Evolutionary conservation across 2,329 filamentous ascomycete genomes (phyloP).

Genomic region (Fusarium multiceps): DNA sequence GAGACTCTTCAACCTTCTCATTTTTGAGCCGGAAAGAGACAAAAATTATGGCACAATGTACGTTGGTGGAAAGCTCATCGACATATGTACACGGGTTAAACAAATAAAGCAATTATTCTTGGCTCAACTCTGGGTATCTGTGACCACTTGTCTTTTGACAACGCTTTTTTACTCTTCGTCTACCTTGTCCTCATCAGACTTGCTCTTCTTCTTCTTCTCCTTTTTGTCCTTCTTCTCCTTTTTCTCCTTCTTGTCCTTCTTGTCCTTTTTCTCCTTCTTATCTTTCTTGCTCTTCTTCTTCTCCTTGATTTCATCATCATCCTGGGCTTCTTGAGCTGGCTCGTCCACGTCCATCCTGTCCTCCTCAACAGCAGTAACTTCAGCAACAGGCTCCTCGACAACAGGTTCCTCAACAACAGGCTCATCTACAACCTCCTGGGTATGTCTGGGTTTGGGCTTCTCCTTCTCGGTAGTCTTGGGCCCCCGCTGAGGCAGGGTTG

Average conservation of each 20-base stretch:
- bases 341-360: conserved; percentile 30
- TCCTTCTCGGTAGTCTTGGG: conserved; percentile 21
- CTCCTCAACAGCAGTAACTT: background rate
- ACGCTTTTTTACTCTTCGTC: conserved; percentile 28
- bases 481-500: conserved; percentile 31
- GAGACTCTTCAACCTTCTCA: background rate
- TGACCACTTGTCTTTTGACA: conserved; percentile 17
- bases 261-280: background rate
- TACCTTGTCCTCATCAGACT: conserved; percentile 8
- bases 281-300: conserved; percentile 2
- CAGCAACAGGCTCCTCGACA: background rate
- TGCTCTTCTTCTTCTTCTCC: conserved; percentile 16
- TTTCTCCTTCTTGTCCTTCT: background rate
- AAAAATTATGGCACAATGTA: background rate
- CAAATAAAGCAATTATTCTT: background rate
- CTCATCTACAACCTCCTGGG: conserved; percentile 7
- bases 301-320: conserved; percentile 9
- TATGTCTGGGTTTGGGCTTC: background rate
- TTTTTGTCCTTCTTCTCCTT: background rate
- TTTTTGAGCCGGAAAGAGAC: background rate
- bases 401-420: background rate
- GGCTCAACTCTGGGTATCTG: conserved; percentile 36
- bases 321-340: background rate
- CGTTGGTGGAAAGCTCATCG: too few relatives aligned
- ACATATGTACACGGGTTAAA: background rate